These are phyloP conservation scores for Effrenium voratum DNA, from an alignment of 73 alveolate genomes.

Conservation along the genomic window DNA sequence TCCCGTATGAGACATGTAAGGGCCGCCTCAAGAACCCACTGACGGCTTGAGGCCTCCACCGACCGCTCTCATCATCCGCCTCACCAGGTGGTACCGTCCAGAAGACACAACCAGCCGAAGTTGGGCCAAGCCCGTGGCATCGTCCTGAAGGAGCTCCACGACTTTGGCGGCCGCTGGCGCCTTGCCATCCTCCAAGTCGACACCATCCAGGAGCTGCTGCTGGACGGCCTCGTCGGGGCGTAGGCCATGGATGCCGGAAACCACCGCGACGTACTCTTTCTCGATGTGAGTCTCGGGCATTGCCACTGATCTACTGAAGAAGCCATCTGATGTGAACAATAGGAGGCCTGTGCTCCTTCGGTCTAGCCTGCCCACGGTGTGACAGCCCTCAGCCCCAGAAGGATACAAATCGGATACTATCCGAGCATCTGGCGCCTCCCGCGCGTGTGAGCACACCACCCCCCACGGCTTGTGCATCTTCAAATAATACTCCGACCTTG, in stretches of 20 bases:
- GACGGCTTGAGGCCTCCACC: too few relatives aligned
- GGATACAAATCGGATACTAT: slow-evolving; percentile 63
- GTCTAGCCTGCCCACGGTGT: slow-evolving; percentile 60
- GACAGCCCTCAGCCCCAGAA: slow-evolving; percentile 42
- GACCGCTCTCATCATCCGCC: slow-evolving; percentile 75
- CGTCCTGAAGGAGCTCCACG: slow-evolving; percentile 26
- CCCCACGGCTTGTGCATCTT: slow-evolving; percentile 63
- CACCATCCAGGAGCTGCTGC: not conserved
- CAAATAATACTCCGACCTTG: slow-evolving; percentile 25
- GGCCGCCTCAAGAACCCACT: too few relatives aligned
- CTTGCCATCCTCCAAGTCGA: slow-evolving; percentile 50
- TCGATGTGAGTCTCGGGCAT: slow-evolving; percentile 85
- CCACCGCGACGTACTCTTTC: slow-evolving; percentile 32
- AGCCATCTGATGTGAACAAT: slow-evolving; percentile 74
- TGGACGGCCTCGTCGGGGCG: not conserved
- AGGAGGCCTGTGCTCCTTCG: slow-evolving; percentile 46
- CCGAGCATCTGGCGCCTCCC: slow-evolving; percentile 44
- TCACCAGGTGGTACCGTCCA: slow-evolving; percentile 87
- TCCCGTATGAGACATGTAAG: not conserved
- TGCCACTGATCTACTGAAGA: slow-evolving; percentile 39
- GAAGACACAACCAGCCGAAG: slow-evolving; percentile 68
- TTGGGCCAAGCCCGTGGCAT: not conserved
- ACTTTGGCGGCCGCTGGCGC: slow-evolving; percentile 32
- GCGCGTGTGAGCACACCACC: slow-evolving; percentile 47
- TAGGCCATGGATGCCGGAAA: not conserved